A percentile compares a stretch with the other conserved stretches of the same genome.
Conservation (phyloP, 371 early-diverging fungal genomes). For the Basidiobolus meristosporus region DNA sequence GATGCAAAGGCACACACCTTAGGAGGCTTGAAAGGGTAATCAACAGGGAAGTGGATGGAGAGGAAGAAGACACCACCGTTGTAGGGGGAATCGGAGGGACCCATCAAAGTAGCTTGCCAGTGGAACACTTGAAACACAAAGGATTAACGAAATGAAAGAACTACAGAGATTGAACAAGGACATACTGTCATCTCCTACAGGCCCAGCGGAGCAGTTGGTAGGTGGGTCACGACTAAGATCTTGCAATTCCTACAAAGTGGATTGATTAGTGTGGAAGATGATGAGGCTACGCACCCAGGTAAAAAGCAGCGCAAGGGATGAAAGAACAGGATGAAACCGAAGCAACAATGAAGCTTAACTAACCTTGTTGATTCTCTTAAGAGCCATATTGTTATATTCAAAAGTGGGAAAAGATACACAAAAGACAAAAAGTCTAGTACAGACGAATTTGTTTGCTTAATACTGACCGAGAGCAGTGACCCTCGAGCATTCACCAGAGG, state of each 20-base stretch:
- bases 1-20: constrained; percentile 16
- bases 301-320: too few species aligned
- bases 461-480: too few species aligned
- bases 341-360: too few species aligned
- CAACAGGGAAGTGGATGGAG: constrained; percentile 56
- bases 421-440: too few species aligned
- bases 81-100: constrained; percentile 65
- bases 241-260: constrained; percentile 77
- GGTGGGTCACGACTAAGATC: constrained; percentile 82
- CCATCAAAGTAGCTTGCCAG: constrained; percentile 90
- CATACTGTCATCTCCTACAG: constrained; percentile 69
- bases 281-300: too few species aligned
- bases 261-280: too few species aligned
- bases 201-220: constrained; percentile 53
- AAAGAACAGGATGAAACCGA: too few species aligned
- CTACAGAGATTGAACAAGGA: not conserved
- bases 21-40: constrained; percentile 91
- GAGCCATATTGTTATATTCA: too few species aligned
- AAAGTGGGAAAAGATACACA: too few species aligned
- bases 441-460: too few species aligned
- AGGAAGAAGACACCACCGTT: constrained; percentile 68
- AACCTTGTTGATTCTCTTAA: too few species aligned
- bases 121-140: constrained; percentile 51
- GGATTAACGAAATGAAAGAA: not conserved
- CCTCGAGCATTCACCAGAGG: too few species aligned